A percentile compares a stretch with the other conserved stretches of the same genome.
These are phyloP conservation scores for Chlorella sp. DNA, from an alignment of 139 green algal species.

Conservation along the genomic window DNA sequence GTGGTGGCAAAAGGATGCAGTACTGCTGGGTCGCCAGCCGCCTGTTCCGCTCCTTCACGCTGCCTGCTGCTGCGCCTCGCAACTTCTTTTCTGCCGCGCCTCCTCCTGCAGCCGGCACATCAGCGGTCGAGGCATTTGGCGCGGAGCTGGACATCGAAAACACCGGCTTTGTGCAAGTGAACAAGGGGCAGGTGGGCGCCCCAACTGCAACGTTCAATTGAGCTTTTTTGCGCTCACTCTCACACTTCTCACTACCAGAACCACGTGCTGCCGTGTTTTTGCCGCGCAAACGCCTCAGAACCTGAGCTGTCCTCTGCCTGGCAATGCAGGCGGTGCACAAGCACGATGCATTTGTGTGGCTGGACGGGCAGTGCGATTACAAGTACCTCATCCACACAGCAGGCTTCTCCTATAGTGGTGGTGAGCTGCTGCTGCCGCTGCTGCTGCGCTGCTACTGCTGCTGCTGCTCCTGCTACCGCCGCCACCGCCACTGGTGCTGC, in stretches of 20 bases:
- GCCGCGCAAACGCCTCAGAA: too few relatives aligned
- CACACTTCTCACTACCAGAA: not conserved
- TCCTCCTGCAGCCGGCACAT: not conserved
- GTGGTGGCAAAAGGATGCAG: too few relatives aligned
- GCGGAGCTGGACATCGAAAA: constrained; percentile 34
- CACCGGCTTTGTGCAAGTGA: constrained; percentile 39
- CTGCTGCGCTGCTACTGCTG: too few relatives aligned
- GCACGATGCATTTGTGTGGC: constrained; percentile 32
- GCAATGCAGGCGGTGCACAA: not conserved
- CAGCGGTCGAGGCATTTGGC: constrained; percentile 20
- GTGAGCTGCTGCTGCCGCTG: not conserved
- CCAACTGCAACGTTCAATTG: not conserved
- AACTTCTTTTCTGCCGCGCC: not conserved
- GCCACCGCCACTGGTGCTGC: too few relatives aligned
- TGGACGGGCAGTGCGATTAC: constrained; percentile 46
- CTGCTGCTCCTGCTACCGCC: too few relatives aligned
- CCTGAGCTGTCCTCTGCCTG: too few relatives aligned
- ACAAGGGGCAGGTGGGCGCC: not conserved
- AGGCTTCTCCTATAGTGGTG: constrained; percentile 41
- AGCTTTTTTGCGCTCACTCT: too few relatives aligned
- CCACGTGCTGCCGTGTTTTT: too few relatives aligned
- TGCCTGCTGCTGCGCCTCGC: not conserved
- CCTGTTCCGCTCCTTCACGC: too few relatives aligned
- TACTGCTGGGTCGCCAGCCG: too few relatives aligned
- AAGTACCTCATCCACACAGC: constrained; percentile 47